Conservation (phyloP, 345 rosid genomes). For the Clarkia xantiana region DNA sequence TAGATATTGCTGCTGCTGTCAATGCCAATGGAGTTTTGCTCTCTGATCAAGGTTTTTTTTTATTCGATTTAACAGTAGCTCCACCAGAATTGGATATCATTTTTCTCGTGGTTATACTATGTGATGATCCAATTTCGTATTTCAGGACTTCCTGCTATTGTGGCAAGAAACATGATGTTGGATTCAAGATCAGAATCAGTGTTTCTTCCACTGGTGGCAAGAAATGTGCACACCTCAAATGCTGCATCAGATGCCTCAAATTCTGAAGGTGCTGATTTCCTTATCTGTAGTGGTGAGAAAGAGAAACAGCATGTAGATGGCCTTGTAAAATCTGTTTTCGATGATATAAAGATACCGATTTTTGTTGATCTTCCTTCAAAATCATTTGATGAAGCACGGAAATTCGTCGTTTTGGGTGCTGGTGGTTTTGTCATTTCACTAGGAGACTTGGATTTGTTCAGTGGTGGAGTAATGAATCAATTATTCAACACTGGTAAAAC, state of each 20-base stretch:
- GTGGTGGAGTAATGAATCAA: slow-evolving; percentile 31
- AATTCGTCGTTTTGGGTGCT: slow-evolving; percentile 37
- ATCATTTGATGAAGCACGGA: slow-evolving; percentile 19
- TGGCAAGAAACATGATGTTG: slow-evolving; percentile 80
- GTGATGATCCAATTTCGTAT: not conserved
- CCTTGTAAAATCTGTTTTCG: slow-evolving; percentile 24
- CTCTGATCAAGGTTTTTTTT: slow-evolving; percentile 59
- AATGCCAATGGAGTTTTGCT: slow-evolving; percentile 84
- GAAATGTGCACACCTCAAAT: slow-evolving; percentile 45
- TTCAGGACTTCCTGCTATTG: slow-evolving; percentile 78
- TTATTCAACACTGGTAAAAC: slow-evolving; percentile 21
- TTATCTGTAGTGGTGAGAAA: slow-evolving; percentile 30
- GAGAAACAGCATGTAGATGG: slow-evolving; percentile 21
- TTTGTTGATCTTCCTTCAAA: slow-evolving; percentile 21
- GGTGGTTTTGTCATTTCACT: slow-evolving; percentile 70
- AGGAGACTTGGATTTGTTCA: slow-evolving; percentile 46
- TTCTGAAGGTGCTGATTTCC: slow-evolving; percentile 97
- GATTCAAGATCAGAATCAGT: slow-evolving; percentile 50
- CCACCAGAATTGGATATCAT: not conserved
- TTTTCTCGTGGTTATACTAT: not conserved
- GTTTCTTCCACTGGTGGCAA: slow-evolving; percentile 75
- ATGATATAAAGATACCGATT: slow-evolving; percentile 53
- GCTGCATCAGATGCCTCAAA: slow-evolving; percentile 56
- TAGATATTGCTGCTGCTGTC: slow-evolving; percentile 76
- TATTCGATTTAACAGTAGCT: too few relatives aligned